phyloP scores from a whole-genome alignment of 495 filamentous ascomycete species.

The Penicillium cosmopolitanum region DNA sequence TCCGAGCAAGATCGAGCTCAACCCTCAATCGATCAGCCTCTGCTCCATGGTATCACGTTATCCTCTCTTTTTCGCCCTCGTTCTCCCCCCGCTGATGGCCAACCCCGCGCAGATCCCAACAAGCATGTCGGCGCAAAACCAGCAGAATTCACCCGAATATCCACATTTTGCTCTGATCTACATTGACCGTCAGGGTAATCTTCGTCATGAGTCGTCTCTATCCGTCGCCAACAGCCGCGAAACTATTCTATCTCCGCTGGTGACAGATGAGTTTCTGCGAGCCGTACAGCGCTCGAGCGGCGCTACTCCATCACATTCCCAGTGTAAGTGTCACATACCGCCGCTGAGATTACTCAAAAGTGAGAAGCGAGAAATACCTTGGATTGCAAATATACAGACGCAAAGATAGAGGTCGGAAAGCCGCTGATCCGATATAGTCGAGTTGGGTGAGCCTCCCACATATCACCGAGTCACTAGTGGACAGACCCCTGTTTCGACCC shows the following conservation, averaged over 20 bases:
- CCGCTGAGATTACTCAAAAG: not conserved
- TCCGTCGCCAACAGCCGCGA: conserved; percentile 40
- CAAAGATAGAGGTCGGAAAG: not conserved
- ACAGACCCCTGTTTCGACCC: conserved; percentile 7
- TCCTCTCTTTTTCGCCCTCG: not conserved
- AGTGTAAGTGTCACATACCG: conserved; percentile 25
- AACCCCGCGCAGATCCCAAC: conserved; percentile 23
- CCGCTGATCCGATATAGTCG: conserved; percentile 12
- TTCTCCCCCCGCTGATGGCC: conserved; percentile 6
- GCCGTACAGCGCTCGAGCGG: conserved; percentile 40
- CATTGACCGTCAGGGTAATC: conserved; percentile 39
- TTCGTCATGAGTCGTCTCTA: conserved; percentile 40
- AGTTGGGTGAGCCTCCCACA: conserved; percentile 8
- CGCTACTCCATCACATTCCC: conserved; percentile 13
- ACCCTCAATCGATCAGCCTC: conserved; percentile 6
- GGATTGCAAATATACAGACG: not conserved
- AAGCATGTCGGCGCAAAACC: conserved; percentile 33
- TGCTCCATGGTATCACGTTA: conserved; percentile 19
- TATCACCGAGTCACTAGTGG: conserved; percentile 9
- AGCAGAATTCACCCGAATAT: conserved; percentile 22
- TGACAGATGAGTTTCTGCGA: conserved; percentile 39
- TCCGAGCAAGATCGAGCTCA: conserved; percentile 9
- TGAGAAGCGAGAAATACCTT: not conserved
- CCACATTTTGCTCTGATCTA: conserved; percentile 47
- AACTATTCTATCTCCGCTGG: conserved; percentile 37